These are phyloP conservation scores for Tylopilus sp. DNA, from an alignment of 768 basidiomycete genomes.

Conservation along the genomic window DNA sequence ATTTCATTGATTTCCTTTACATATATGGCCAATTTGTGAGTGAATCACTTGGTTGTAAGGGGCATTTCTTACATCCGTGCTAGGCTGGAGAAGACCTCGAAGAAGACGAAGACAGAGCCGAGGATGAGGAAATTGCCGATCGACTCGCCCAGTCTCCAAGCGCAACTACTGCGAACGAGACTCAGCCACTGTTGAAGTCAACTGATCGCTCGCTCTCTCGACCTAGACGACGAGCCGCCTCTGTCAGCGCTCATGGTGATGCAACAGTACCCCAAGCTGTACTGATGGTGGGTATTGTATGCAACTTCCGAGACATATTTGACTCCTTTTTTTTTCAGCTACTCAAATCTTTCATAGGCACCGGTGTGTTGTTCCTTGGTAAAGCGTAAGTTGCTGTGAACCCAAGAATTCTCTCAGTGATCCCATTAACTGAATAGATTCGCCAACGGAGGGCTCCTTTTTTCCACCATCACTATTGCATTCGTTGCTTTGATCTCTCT, in stretches of 20 bases:
- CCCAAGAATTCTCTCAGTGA: neutral
- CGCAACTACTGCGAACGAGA: conserved; percentile 36
- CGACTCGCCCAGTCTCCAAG: conserved; percentile 16
- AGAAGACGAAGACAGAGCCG: conserved; percentile 72
- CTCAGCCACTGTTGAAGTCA: conserved; percentile 51
- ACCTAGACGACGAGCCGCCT: conserved; percentile 51
- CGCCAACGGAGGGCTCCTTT: conserved; percentile 91
- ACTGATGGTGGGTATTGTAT: conserved; percentile 65
- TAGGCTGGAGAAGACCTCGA: conserved; percentile 91
- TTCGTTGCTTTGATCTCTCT: conserved; percentile 84
- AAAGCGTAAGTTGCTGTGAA: conserved; percentile 58
- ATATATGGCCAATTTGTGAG: conserved; percentile 96
- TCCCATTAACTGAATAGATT: conserved; percentile 50
- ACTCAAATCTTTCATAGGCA: conserved; percentile 92
- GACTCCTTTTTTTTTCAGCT: conserved; percentile 44
- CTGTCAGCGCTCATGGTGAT: conserved; percentile 69
- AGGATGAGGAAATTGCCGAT: conserved; percentile 50
- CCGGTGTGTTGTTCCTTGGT: conserved; percentile 92
- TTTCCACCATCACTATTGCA: conserved; percentile 74
- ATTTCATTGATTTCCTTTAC: conserved; percentile 92
- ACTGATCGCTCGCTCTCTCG: conserved; percentile 43
- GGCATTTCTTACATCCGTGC: conserved; percentile 3
- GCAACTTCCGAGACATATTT: neutral
- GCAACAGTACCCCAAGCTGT: conserved; percentile 90
- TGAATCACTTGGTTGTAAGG: conserved; percentile 7